phyloP scores from a whole-genome alignment of 805 yeast species.

The Kazachstania taianensis region DNA sequence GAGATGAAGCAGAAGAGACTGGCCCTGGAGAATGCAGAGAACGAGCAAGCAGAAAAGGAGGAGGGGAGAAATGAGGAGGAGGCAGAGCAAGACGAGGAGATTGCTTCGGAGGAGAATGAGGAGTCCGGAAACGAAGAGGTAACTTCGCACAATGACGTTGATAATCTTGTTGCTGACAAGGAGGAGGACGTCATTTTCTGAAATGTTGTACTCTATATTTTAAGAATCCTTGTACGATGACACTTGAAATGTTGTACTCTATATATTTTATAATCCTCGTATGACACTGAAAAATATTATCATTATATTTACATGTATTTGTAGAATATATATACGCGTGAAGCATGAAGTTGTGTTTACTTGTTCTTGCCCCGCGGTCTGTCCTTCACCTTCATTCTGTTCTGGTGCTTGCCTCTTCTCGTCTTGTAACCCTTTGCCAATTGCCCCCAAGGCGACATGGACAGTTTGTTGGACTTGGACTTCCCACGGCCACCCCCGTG shows the following conservation, averaged over 20 bases:
- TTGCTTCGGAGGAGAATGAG: conserved; percentile 8
- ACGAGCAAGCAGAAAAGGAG: conserved; percentile 14
- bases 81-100: conserved; percentile 10
- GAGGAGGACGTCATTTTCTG: conserved; percentile 41
- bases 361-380: conserved; percentile 69
- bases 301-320: conserved; percentile 9
- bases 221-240: no score
- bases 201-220: no score
- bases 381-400: conserved; percentile 78
- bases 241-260: no score
- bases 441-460: conserved; percentile 95
- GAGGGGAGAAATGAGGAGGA: conserved; percentile 9
- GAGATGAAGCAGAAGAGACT: conserved; percentile 30
- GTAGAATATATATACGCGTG: not conserved
- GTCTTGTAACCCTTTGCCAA: conserved; percentile 90
- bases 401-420: conserved; percentile 78
- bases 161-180: conserved; percentile 29
- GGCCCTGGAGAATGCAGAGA: conserved; percentile 14
- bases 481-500: conserved; percentile 99
- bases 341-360: no score
- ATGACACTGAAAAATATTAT: not conserved
- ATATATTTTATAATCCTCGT: not conserved
- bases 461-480: conserved; percentile 87
- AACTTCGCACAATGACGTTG: conserved; percentile 9
- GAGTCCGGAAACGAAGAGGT: conserved; percentile 10